Evolutionary conservation across 2,329 filamentous ascomycete genomes (phyloP), one percentile per base, ranked within the genome.

Genomic region (Colletotrichum siamense): DNA sequence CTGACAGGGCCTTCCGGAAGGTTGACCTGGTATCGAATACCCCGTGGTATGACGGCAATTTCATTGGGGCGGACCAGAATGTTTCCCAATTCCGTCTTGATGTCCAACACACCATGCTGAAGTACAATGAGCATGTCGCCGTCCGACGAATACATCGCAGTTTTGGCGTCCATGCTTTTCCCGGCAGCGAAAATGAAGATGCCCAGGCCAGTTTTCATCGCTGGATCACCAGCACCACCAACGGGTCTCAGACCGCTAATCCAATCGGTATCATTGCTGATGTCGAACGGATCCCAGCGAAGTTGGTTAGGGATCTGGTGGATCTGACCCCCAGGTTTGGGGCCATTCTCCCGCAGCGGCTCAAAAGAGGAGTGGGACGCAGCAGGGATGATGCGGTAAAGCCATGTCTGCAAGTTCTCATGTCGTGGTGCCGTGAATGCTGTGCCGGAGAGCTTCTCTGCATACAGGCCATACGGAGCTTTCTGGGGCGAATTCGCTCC

Each of bases 261-360:
- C 67, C 87, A 88, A 57, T 84, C 82, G n/a, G 85, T 82, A 68
- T 84, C 82, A 49, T 85, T 82, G 34, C 73, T 78, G 49, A 96
- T 87, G 81, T 96, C 93, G 82, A 96, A 96, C 2, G 90, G 94
- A 79, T 95, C 93, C 95, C 95, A 98, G 77, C 95, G 92, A 39
- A 98, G 88, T 85, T 97, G 95, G 80, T 96, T 96, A 1, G 95
- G 95, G 68, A 95, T 94, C 78, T 94, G 92, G 80, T 94, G 92
- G 77, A 95, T 89, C 81, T 90, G 91, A 10, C 87, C 84, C 59
- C 88, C 87, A 18, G 87, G 83, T 8, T 86, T 86, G 1, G 88
- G 82, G 5, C 83, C 79, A 7, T 70, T 72, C 8, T 72, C 57
- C 10, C 28, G 62, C 24, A 77, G 8, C 1, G 81, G 73, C 72